These are phyloP conservation scores for Gliomastix tumulicola DNA, from an alignment of 2,329 filamentous ascomycete species.

Conservation along the genomic window DNA sequence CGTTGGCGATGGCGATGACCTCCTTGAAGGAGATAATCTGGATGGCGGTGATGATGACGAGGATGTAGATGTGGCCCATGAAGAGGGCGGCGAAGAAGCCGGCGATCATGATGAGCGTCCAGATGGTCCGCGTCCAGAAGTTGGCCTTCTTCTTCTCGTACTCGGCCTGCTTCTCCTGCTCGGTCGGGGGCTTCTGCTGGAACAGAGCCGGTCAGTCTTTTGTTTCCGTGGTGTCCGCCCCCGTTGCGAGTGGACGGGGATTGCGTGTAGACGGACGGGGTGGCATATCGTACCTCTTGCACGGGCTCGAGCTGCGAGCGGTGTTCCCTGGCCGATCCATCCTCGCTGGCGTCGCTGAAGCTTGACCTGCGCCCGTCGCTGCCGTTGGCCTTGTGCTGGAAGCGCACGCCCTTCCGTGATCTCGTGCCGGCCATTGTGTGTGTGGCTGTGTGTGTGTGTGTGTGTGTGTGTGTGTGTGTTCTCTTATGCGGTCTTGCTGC, in stretches of 20 bases:
- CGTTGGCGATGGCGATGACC: slow-evolving; percentile 94
- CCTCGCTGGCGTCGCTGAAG: slow-evolving; percentile 65
- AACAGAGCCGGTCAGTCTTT: too few relatives aligned
- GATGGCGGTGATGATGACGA: slow-evolving; percentile 83
- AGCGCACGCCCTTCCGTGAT: slow-evolving; percentile 45
- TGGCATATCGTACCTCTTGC: slow-evolving; percentile 28
- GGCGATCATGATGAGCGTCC: slow-evolving; percentile 96
- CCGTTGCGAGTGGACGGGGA: too few relatives aligned
- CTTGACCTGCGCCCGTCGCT: slow-evolving; percentile 57
- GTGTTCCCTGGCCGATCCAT: slow-evolving; percentile 24
- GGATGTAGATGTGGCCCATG: slow-evolving; percentile 95
- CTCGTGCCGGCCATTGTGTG: slow-evolving; percentile 22
- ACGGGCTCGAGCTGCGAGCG: slow-evolving; percentile 21
- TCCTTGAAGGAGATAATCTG: slow-evolving; percentile 99
- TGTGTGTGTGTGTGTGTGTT: too few relatives aligned
- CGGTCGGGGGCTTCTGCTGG: slow-evolving; percentile 32
- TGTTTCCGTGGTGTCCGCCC: too few relatives aligned
- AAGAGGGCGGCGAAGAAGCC: slow-evolving; percentile 90
- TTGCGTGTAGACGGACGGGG: too few relatives aligned
- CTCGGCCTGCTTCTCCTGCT: slow-evolving; percentile 46
- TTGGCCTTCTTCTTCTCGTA: slow-evolving; percentile 99
- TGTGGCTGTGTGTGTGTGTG: too few relatives aligned
- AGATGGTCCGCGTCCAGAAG: slow-evolving; percentile 93
- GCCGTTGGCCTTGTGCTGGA: slow-evolving; percentile 43
- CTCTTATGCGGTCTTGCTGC: too few relatives aligned